phyloP scores from a whole-genome alignment of 2,329 filamentous ascomycete genomes.

The Alternaria panax region DNA sequence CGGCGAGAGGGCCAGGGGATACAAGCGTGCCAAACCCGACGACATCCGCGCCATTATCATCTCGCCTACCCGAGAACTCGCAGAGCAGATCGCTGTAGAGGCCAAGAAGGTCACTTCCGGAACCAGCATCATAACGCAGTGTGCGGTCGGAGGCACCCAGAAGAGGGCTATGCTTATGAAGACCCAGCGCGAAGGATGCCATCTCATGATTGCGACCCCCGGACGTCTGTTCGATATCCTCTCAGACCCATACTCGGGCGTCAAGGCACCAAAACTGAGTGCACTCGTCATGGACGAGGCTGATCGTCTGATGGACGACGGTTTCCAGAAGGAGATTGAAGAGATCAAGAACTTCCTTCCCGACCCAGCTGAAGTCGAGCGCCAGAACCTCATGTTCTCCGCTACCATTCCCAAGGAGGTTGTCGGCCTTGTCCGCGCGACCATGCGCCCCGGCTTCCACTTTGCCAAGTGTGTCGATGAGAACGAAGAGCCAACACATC shows the following conservation, averaged over 20 bases:
- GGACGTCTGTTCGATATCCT: conserved; percentile 86
- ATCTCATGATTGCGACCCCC: conserved; percentile 89
- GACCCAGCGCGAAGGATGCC: conserved; percentile 79
- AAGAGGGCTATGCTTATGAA: conserved; percentile 72
- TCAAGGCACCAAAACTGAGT: conserved; percentile 68
- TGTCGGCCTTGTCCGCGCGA: conserved; percentile 76
- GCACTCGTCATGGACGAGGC: conserved; percentile 71
- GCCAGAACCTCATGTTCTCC: conserved; percentile 94
- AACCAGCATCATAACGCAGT: conserved; percentile 74
- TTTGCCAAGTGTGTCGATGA: conserved; percentile 88
- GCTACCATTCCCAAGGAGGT: conserved; percentile 90
- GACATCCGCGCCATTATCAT: conserved; percentile 68
- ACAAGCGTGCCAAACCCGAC: conserved; percentile 53
- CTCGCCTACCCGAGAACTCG: conserved; percentile 69
- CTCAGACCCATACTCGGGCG: conserved; percentile 66
- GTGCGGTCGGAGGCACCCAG: conserved; percentile 90
- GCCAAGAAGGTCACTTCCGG: conserved; percentile 70
- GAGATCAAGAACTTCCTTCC: conserved; percentile 66
- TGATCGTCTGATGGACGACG: conserved; percentile 70
- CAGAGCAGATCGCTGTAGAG: conserved; percentile 73
- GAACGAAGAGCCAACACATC: conserved; percentile 84
- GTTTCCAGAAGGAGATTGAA: conserved; percentile 59
- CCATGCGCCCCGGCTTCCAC: conserved; percentile 83
- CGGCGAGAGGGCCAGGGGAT: conserved; percentile 53
- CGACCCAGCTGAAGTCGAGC: conserved; percentile 65